Evolutionary conservation across 140 eudicot genomes (phyloP).

Genomic region (Cichorium intybus): DNA sequence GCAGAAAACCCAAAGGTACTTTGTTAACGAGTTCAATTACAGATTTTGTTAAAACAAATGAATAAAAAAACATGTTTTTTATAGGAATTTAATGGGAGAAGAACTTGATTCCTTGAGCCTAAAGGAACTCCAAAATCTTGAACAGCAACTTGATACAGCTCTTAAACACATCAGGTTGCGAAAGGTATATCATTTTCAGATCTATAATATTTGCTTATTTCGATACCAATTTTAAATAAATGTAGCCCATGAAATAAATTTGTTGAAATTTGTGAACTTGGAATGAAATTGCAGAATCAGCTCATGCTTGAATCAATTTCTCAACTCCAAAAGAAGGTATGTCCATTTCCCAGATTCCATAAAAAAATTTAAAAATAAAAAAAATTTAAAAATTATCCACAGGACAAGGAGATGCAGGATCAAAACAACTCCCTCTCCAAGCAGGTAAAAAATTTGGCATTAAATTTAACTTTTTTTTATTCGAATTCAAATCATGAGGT

Average conservation of each 20-base stretch:
- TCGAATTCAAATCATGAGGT: background rate
- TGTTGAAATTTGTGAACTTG: background rate
- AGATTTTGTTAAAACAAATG: background rate
- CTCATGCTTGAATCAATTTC: constrained; percentile 74
- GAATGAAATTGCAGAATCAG: constrained; percentile 57
- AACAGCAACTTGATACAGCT: constrained; percentile 68
- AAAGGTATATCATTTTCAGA: constrained; percentile 41
- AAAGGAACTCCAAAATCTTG: constrained; percentile 73
- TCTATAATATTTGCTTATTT: constrained; percentile 7
- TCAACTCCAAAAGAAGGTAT: constrained; percentile 74
- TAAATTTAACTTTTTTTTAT: background rate
- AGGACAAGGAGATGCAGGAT: constrained; percentile 82
- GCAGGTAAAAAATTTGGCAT: constrained; percentile 42
- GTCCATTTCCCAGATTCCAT: background rate
- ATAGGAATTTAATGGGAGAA: constrained; percentile 77
- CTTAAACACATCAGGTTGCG: constrained; percentile 53
- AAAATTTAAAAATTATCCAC: constrained; percentile 8
- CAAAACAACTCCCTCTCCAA: constrained; percentile 56
- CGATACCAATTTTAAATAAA: background rate
- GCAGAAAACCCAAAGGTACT: constrained; percentile 70
- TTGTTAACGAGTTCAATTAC: background rate
- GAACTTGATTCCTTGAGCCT: constrained; percentile 54
- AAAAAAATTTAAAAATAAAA: background rate
- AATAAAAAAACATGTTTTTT: background rate
- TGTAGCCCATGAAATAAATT: background rate